Conservation (phyloP, 768 basidiomycete genomes). For the Tulasnella sp. region DNA sequence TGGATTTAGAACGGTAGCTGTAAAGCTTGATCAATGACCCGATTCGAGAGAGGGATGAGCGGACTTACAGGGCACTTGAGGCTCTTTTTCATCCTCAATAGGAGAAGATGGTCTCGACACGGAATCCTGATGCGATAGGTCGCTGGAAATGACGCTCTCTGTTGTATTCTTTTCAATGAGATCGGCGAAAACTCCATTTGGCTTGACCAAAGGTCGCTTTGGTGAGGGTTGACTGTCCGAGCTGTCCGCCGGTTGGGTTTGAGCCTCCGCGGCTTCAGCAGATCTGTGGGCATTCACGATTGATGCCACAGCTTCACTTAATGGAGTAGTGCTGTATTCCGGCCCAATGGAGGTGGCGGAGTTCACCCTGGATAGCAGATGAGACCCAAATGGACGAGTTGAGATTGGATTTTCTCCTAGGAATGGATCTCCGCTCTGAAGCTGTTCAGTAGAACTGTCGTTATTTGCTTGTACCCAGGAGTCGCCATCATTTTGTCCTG, state of each 20-base stretch:
- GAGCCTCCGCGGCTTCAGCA: conserved; percentile 80
- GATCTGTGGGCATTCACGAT: conserved; percentile 92
- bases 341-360: conserved; percentile 85
- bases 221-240: conserved; percentile 86
- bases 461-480: conserved; percentile 80
- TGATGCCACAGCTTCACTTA: conserved; percentile 87
- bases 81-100: conserved; percentile 36
- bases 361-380: conserved; percentile 75
- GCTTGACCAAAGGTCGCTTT: conserved; percentile 79
- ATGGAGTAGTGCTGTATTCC: conserved; percentile 77
- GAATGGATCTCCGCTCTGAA: conserved; percentile 75
- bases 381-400: conserved; percentile 59
- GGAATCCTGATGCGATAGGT: conserved; percentile 66
- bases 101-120: conserved; percentile 50
- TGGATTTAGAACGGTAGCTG: conserved; percentile 31
- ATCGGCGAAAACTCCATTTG: conserved; percentile 87
- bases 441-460: conserved; percentile 68
- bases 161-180: conserved; percentile 81
- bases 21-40: background rate
- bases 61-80: conserved; percentile 66
- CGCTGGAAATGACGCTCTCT: conserved; percentile 56
- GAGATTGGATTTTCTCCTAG: conserved; percentile 47
- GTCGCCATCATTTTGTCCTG: conserved; percentile 45
- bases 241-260: conserved; percentile 69
- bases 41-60: background rate